phyloP scores from a whole-genome alignment of 495 filamentous ascomycete genomes.

The Aspergillus egyptiacus region DNA sequence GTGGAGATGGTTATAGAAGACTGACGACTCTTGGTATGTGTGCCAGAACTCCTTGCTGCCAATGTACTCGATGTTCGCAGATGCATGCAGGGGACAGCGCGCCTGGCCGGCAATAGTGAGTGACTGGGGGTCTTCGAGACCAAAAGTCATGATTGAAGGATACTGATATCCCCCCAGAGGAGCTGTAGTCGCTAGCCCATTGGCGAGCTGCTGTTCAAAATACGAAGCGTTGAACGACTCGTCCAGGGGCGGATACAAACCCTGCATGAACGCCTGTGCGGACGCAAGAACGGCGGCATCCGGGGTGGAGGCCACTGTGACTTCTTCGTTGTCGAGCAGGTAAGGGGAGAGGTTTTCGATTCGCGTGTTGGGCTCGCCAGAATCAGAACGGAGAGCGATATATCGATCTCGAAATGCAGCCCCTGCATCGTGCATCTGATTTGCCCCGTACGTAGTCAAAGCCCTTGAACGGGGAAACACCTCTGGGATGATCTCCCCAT shows the following conservation, averaged over 20 bases:
- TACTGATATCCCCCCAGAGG: conserved; percentile 75
- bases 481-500: conserved; percentile 70
- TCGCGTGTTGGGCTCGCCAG: conserved; percentile 31
- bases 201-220: conserved; percentile 37
- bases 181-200: conserved; percentile 49
- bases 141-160: conserved; percentile 50
- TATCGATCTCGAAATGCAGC: conserved; percentile 55
- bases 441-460: conserved; percentile 65
- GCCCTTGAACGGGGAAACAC: conserved; percentile 38
- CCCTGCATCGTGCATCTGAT: conserved; percentile 58
- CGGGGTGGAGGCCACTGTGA: conserved; percentile 41
- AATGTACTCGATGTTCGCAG: conserved; percentile 33
- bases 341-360: conserved; percentile 39
- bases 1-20: conserved; percentile 48
- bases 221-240: conserved; percentile 24
- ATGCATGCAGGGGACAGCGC: conserved; percentile 45
- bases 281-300: conserved; percentile 51
- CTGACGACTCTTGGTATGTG: conserved; percentile 31
- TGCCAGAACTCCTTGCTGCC: conserved; percentile 31
- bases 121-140: conserved; percentile 46
- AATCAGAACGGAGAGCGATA: conserved; percentile 36
- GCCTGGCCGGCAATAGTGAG: conserved; percentile 55
- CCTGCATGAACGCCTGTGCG: conserved; percentile 72
- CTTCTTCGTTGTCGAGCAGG: conserved; percentile 40
- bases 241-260: conserved; percentile 66